Conservation (phyloP, 306 rosid genomes). For the Malus sieversii region DNA sequence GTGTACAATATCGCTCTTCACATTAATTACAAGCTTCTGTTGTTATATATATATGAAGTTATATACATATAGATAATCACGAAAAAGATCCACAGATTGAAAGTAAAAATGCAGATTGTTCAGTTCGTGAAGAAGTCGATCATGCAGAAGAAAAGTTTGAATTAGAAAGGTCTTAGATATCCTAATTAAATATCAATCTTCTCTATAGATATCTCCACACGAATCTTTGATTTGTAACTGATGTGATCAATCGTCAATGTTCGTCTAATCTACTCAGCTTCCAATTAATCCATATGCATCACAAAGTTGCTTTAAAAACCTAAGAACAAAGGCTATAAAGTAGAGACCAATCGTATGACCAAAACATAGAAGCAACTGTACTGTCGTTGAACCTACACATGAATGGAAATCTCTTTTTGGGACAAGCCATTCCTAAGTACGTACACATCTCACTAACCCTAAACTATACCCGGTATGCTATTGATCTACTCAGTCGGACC, state of each 20-base stretch:
- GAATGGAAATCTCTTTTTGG: neutral
- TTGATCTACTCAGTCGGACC: neutral
- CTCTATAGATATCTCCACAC: neutral
- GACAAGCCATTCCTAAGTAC: neutral
- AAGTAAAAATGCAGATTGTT: no score
- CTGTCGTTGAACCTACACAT: constrained; percentile 9
- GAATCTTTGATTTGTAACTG: neutral
- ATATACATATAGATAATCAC: neutral
- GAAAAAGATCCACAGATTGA: no score
- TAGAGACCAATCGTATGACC: constrained; percentile 19
- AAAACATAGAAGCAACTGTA: neutral
- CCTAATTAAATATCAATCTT: neutral
- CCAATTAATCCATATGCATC: neutral
- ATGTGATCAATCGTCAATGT: constrained; percentile 4
- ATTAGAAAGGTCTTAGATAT: no score
- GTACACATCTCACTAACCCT: neutral
- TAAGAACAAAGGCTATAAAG: constrained; percentile 16
- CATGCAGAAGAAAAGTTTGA: no score
- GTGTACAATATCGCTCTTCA: neutral
- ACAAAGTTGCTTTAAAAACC: constrained; percentile 11
- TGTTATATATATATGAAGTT: neutral
- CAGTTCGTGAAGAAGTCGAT: no score
- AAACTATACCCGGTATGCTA: neutral
- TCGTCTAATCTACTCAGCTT: constrained; percentile 10
- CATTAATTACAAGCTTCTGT: no score